Evolutionary conservation across 345 rosid genomes (phyloP).

Genomic region (Boechera retrofracta): DNA sequence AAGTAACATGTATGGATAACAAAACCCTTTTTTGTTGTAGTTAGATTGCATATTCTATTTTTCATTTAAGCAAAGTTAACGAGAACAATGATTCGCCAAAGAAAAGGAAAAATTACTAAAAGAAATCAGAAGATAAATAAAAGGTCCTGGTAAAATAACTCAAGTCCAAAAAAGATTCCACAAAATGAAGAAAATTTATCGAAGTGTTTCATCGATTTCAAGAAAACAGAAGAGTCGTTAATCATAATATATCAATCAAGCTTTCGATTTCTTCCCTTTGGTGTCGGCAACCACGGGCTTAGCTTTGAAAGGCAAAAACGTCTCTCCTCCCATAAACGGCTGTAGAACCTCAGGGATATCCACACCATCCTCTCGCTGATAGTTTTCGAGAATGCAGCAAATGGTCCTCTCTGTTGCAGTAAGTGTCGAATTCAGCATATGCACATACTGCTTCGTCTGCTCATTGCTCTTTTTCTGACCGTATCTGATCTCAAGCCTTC

Average conservation of each 20-base stretch:
- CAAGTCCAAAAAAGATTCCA: constrained; percentile 4
- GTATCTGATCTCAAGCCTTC: constrained; percentile 85
- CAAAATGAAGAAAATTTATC: constrained; percentile 1
- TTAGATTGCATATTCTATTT: too few relatives aligned
- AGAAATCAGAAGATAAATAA: constrained; percentile 32
- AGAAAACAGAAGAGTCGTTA: not conserved
- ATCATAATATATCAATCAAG: constrained; percentile 31
- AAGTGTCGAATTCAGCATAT: constrained; percentile 88
- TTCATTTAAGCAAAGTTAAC: not conserved
- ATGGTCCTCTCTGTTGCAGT: constrained; percentile 95
- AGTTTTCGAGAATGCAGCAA: constrained; percentile 92
- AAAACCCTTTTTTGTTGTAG: too few relatives aligned
- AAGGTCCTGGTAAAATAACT: not conserved
- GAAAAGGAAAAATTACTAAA: not conserved
- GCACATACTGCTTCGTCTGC: constrained; percentile 79
- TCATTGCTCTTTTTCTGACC: constrained; percentile 97
- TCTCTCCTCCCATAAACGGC: constrained; percentile 72
- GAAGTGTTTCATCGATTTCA: not conserved
- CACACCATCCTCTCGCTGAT: constrained; percentile 81
- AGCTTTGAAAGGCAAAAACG: constrained; percentile 78
- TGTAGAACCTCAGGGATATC: constrained; percentile 75
- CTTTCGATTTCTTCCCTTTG: constrained; percentile 58
- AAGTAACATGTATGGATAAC: too few relatives aligned
- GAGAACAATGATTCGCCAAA: not conserved
- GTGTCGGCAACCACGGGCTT: constrained; percentile 56